Evolutionary conservation across 2,329 filamentous ascomycete species (phyloP), one percentile per base, ranked within the genome.

Genomic region (Paradendryphiella salina): DNA sequence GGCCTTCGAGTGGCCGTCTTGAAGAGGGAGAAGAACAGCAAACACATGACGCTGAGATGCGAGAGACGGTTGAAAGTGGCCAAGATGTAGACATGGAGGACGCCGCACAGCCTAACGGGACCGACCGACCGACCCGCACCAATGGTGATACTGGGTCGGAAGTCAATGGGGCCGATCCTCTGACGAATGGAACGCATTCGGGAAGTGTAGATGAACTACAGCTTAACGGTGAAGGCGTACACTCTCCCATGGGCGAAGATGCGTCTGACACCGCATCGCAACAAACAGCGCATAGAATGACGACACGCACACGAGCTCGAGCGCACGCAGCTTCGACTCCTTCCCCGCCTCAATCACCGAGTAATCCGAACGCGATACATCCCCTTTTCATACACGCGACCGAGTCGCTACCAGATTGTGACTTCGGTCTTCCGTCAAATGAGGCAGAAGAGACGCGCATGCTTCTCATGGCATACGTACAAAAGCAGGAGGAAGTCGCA

Each of bases 401-500:
- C 20, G 76, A 82, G 26, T 82, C 83, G 18, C 79, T 81, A 46
- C 81, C 86, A 2, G 86, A 92, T 68, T 80, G 85, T 47, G 85
- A 91, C 66, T 76, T 89, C 32, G 87, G 87, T 1, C 80, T 95
- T 2, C 88, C 89, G 0, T 79, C 85, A 14, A 74, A 78, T 20
- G 89, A 94, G 73, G 90, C 90, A 1, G 88, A 92, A 58, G 88
- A 94, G 52, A 85, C 89, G 35, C 84, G 89, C 51, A 82, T 86
- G 50, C 74, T 91, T 14, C 78, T 94, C 40, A 82, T 90, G 58
- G 76, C 89, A 9, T 93, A 90, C 68, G 85, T 93, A 20, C 89
- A 93, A 65, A 93, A 93, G 71, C 89, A 94, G 67, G 89, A 94
- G 64, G 89, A 94, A 69, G 84, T 93, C 2, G 86, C 88, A 48